A percentile compares a stretch with the other conserved stretches of the same genome.
Conservation (phyloP, 1,284 basidiomycete genomes). For the Apiotrichum domesticum region DNA sequence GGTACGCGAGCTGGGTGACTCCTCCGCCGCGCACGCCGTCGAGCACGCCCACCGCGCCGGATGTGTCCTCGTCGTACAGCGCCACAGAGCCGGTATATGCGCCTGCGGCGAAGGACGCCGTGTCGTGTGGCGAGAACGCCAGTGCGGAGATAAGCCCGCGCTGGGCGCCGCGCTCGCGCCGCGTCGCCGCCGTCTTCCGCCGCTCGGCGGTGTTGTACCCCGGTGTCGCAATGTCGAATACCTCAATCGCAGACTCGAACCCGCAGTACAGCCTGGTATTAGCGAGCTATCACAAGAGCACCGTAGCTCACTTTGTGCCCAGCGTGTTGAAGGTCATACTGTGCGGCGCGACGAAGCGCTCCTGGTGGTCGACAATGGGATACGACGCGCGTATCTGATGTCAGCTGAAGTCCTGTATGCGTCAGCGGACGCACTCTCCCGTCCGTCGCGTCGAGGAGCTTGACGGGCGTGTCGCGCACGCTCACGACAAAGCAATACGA, state of each 20-base stretch:
- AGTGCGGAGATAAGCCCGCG: constrained; percentile 85
- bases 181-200: constrained; percentile 65
- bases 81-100: constrained; percentile 59
- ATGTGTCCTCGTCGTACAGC: constrained; percentile 61
- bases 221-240: constrained; percentile 61
- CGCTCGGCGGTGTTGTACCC: constrained; percentile 52
- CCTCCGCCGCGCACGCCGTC: constrained; percentile 56
- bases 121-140: constrained; percentile 64
- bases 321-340: constrained; percentile 67
- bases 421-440: constrained; percentile 57
- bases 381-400: constrained; percentile 78
- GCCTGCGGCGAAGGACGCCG: constrained; percentile 65
- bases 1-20: constrained; percentile 77
- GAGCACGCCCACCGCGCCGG: constrained; percentile 58
- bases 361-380: constrained; percentile 80
- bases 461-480: constrained; percentile 72
- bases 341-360: constrained; percentile 78
- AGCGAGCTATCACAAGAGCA: constrained; percentile 1
- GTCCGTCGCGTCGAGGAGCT: constrained; percentile 67
- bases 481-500: constrained; percentile 74
- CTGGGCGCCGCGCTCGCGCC: constrained; percentile 66
- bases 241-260: constrained; percentile 79
- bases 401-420: background rate
- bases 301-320: constrained; percentile 57
- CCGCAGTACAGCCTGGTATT: constrained; percentile 72